Evolutionary conservation across 805 yeast species (phyloP).

Genomic region (Wickerhamiella galacta): DNA sequence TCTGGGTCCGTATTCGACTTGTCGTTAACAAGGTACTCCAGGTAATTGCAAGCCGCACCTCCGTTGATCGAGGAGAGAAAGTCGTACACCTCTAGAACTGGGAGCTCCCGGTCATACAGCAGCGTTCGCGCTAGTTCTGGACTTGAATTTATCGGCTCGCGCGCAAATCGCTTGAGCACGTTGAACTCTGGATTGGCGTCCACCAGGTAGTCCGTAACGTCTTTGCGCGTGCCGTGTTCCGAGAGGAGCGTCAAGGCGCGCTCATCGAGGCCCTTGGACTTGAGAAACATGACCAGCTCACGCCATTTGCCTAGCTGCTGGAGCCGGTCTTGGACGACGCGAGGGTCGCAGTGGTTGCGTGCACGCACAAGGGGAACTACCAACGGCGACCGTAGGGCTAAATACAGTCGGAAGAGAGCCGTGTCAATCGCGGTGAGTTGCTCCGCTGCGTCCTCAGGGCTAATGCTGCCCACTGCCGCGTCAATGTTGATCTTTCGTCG

Average conservation of each 20-base stretch:
- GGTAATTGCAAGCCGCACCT: too few species aligned
- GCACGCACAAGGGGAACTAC: not conserved
- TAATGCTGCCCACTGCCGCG: not conserved
- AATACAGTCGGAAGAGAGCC: not conserved
- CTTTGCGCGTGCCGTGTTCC: not conserved
- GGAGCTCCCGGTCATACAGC: too few species aligned
- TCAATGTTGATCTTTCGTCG: not conserved
- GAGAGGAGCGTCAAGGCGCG: not conserved
- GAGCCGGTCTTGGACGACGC: not conserved
- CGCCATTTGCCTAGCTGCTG: not conserved
- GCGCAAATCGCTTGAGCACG: too few species aligned
- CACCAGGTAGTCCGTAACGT: not conserved
- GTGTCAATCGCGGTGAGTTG: not conserved
- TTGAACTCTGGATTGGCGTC: too few species aligned
- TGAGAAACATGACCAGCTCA: not conserved
- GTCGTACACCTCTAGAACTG: too few species aligned
- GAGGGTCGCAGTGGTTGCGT: not conserved
- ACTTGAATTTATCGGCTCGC: too few species aligned
- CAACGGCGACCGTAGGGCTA: not conserved
- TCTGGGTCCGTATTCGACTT: too few species aligned
- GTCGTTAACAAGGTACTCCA: too few species aligned
- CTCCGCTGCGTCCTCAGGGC: not conserved
- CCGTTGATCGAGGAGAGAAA: too few species aligned
- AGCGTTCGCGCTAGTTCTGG: too few species aligned
- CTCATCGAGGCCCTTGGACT: not conserved